Percentiles rank a stretch among this genome's conserved stretches.
These are phyloP conservation scores for Lipomyces sp. DNA, from an alignment of 805 yeast genomes.

Conservation along the genomic window DNA sequence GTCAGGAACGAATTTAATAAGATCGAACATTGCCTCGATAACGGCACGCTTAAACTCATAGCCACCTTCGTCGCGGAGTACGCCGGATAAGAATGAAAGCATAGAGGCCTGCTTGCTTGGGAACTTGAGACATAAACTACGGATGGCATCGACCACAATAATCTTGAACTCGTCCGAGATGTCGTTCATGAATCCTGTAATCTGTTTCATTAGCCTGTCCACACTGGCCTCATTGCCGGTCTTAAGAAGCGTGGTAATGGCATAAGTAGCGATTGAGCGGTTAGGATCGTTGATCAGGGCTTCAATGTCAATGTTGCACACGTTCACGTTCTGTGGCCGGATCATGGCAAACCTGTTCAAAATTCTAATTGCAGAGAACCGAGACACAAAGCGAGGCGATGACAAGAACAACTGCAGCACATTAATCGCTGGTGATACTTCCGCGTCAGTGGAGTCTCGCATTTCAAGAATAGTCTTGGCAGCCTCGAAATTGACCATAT, in stretches of 20 bases:
- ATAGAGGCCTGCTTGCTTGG: constrained; percentile 86
- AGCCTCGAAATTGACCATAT: constrained; percentile 91
- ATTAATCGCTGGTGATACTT: constrained; percentile 70
- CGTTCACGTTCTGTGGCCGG: constrained; percentile 71
- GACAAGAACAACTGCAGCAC: constrained; percentile 75
- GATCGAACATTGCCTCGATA: constrained; percentile 90
- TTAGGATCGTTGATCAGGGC: constrained; percentile 83
- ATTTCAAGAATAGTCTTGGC: constrained; percentile 71
- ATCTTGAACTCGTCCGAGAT: constrained; percentile 95
- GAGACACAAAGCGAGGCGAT: constrained; percentile 87
- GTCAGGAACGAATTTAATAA: constrained; percentile 82
- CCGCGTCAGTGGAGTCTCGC: constrained; percentile 62
- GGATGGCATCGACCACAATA: constrained; percentile 92
- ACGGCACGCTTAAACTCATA: constrained; percentile 81
- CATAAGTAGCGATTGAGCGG: constrained; percentile 93
- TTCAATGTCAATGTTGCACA: constrained; percentile 85
- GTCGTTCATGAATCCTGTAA: constrained; percentile 86
- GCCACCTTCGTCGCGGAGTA: constrained; percentile 90
- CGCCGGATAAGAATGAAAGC: constrained; percentile 78
- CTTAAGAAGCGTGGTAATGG: constrained; percentile 92
- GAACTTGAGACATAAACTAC: constrained; percentile 89
- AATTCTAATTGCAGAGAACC: constrained; percentile 92
- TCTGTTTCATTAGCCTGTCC: constrained; percentile 84
- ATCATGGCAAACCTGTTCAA: constrained; percentile 82
- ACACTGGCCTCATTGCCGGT: constrained; percentile 91